These are phyloP conservation scores for Trypanosoma rangeli DNA, from an alignment of 208 protist genomes.

Conservation along the genomic window DNA sequence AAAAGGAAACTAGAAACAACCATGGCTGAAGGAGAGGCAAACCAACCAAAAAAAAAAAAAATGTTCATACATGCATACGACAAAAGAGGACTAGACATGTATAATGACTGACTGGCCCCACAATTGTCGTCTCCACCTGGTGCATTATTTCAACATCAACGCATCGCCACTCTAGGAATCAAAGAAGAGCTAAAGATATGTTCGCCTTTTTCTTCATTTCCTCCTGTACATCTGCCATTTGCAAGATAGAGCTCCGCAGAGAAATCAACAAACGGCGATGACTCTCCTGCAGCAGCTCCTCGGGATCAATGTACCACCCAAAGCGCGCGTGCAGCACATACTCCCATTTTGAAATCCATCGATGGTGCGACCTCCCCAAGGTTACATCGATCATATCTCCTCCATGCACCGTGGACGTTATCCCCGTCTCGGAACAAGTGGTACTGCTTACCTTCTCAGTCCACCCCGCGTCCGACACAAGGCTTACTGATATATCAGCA, in stretches of 20 bases:
- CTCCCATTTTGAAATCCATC: constrained; percentile 18
- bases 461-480: neutral
- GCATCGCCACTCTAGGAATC: neutral
- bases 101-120: neutral
- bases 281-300: constrained; percentile 71
- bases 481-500: neutral
- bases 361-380: neutral
- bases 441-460: neutral
- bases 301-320: constrained; percentile 81
- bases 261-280: constrained; percentile 67
- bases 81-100: neutral
- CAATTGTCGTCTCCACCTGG: neutral
- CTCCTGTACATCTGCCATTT: constrained; percentile 59
- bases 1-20: no score
- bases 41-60: neutral
- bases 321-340: constrained; percentile 42
- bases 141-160: neutral
- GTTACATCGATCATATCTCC: constrained; percentile 6
- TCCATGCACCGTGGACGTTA: neutral
- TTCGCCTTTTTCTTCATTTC: constrained; percentile 47
- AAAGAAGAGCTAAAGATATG: neutral
- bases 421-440: neutral
- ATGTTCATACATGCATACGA: neutral
- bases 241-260: constrained; percentile 60
- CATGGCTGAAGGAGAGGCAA: no score